Evolutionary conservation across 495 filamentous ascomycete species (phyloP), one percentile per base, ranked within the genome.

Genomic region (Aspergillus taichungensis): DNA sequence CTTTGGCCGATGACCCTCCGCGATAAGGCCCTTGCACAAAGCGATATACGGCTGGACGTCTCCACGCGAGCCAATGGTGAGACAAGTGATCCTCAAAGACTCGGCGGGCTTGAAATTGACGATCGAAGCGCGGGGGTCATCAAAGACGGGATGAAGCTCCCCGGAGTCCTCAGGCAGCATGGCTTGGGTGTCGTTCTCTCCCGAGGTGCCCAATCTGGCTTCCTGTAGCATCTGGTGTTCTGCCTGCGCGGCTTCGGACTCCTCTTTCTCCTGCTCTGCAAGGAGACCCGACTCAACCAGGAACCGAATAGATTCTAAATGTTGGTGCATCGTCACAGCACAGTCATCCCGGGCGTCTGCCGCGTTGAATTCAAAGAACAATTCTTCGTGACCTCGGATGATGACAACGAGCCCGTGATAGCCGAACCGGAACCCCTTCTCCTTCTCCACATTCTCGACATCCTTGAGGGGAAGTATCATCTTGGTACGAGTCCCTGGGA

Each of bases 21-120:
- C 82, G 34, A 94, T 66, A 8, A 98, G 68, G 3, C 86, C 86
- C 61, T 95, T 95, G 68, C 92, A 97, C 11, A 98, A 71, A 5
- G 94, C 88, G 60, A 98, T 97, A 58, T 96, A 98, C 1, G 92
- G 92, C 52, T 98, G 92, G 6, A 98, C 92, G 61, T 98, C 92
- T 18, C 92, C 92, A 28, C 92, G 77, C 3, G 91, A 95, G 18
- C 92, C 92, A 47, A 98, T 98, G 0, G 92, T 98, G 29, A 98
- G 66, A 58, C 92, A 98, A 0, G 90, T 95, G 40, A 98, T 82
- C n/a, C 73, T 76, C 56, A 98, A 65, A 7, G 89, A 74, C 53
- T 91, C 77, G 6, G 77, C 67, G 0, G 92, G 92, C 61, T 94
- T 95, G 68, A 97, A 98, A 48, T 95, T 90, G 51, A 98, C 74